These are phyloP conservation scores for Moricandia arvensis DNA, from an alignment of 345 rosid genomes.

Conservation along the genomic window DNA sequence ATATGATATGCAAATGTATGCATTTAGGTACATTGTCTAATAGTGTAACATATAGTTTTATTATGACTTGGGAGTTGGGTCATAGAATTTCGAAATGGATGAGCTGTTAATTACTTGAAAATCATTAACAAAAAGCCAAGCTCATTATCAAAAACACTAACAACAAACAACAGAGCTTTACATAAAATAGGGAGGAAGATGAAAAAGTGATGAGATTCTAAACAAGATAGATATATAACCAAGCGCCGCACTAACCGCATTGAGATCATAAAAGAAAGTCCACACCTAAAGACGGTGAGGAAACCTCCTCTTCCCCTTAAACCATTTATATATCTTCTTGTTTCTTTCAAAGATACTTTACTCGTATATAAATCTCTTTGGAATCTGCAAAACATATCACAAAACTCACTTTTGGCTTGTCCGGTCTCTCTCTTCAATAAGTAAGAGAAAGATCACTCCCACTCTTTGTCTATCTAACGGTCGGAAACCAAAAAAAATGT, in stretches of 20 bases:
- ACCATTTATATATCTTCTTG: background rate
- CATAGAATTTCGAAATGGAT: background rate
- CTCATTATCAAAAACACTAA: background rate
- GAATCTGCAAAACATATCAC: background rate
- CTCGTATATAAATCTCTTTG: constrained; percentile 26
- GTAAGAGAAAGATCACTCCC: background rate
- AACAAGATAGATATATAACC: background rate
- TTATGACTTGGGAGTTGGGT: background rate
- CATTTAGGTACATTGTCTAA: background rate
- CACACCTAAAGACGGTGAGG: constrained; percentile 34
- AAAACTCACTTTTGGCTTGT: constrained; percentile 21
- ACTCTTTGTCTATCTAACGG: constrained; percentile 15
- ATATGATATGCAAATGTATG: too few relatives aligned
- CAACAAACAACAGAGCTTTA: too few relatives aligned
- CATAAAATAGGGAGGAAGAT: background rate
- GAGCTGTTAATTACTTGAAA: constrained; percentile 8
- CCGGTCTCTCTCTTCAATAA: background rate
- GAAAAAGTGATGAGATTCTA: background rate
- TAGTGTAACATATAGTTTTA: background rate
- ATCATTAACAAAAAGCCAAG: background rate
- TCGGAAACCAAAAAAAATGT: constrained; percentile 18
- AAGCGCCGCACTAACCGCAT: constrained; percentile 2
- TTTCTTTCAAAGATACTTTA: too few relatives aligned
- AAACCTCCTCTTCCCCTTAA: constrained; percentile 26
- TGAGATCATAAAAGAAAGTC: constrained; percentile 13